Evolutionary conservation across 108 stramenopile species (phyloP).

Genomic region (Bacterosira constricta): DNA sequence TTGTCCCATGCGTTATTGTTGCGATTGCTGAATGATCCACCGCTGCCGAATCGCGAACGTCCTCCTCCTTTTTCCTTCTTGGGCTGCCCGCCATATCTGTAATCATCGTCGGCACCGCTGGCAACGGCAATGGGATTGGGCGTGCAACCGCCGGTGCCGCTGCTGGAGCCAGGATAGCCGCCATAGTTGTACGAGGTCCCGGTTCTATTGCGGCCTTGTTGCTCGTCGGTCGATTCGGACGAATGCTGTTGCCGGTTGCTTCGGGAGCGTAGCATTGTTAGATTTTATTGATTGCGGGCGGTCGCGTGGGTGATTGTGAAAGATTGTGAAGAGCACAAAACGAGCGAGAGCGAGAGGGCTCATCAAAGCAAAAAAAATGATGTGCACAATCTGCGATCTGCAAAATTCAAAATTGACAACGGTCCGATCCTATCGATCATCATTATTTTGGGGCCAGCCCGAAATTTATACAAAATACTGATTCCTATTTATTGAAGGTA

Average conservation of each 20-base stretch:
- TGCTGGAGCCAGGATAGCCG: conserved; percentile 1
- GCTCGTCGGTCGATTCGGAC: conserved; percentile 39
- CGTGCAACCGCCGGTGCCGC: neutral
- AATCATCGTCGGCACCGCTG: neutral
- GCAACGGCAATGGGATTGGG: neutral
- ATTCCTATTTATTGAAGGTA: too few relatives aligned
- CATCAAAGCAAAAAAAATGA: neutral
- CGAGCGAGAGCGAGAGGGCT: too few relatives aligned
- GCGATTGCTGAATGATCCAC: neutral
- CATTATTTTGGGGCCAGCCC: too few relatives aligned
- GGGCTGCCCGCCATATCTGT: neutral
- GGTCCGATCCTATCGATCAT: too few relatives aligned
- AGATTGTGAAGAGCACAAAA: too few relatives aligned
- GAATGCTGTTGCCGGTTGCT: conserved; percentile 17
- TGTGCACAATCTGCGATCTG: neutral
- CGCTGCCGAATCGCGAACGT: neutral
- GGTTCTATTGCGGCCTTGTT: neutral
- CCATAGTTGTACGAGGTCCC: neutral
- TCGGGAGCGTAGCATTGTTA: conserved; percentile 19
- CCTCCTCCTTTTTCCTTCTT: neutral
- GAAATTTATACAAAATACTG: too few relatives aligned
- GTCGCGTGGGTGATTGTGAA: too few relatives aligned
- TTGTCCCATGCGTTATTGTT: neutral
- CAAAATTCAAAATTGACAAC: neutral
- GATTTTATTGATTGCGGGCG: neutral